Evolutionary conservation across 495 filamentous ascomycete species (phyloP), one percentile per base, ranked within the genome.

Genomic region (Podospora bellae-mahoneyi): DNA sequence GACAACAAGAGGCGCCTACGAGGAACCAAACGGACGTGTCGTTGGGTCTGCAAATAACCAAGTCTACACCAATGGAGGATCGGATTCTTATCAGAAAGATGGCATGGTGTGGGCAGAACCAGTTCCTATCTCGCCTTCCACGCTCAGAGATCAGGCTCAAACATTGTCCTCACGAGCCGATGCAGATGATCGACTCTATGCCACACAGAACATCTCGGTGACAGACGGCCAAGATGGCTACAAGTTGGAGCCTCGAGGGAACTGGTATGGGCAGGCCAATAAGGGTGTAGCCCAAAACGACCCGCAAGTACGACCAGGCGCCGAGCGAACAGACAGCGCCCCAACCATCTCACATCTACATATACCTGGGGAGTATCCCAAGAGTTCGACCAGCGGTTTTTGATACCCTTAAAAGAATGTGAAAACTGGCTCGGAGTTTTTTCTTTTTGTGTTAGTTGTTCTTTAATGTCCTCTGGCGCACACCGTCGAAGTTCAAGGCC

Each of bases 291-390:
- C 16, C 10, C 48, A 57, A 32, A 16, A 27, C 18, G 64, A 64
- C 54, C 48, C 48, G 16, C 16, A 57, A 5, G 44, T 60, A n/a
- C 68, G 73, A 28, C 72, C 69, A n/a, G 67, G 26, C 10, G 69
- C 65, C n/a, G 56, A 53, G 4, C 71, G 74, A 28, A 73, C 67
- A 39, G 76, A 79, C 34, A 76, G 72, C 57, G 66, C 60, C 23
- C 68, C 72, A 16, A 77, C 75, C 23, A 74, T 76, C 13, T 73
- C 75, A 7, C 77, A 83, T 61, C 80, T 87, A 9, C 85, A 87
- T 64, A 77, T 89, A 2, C 86, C 86, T 9, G 86, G 86, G 13
- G 82, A 86, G 70, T 89, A 83, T 70, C 86, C 86, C 1, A 81
- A 78, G 54, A 74, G 73, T 18, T 75, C 76, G 2, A 70, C 64